Evolutionary conservation across 139 green algal species (phyloP).

Genomic region (Chloropicon primus): DNA sequence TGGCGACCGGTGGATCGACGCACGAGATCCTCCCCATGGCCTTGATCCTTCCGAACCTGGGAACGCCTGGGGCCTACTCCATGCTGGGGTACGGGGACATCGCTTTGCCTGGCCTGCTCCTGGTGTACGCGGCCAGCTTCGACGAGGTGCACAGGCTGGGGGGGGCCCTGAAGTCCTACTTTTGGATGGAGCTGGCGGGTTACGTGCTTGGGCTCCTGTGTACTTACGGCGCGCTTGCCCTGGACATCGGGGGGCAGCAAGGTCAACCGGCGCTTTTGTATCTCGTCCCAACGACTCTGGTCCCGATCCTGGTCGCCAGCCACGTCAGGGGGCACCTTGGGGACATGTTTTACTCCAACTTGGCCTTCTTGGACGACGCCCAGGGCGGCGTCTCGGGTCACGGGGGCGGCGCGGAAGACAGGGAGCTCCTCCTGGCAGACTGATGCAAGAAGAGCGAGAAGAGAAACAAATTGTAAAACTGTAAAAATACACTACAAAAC

Average conservation of each 20-base stretch:
- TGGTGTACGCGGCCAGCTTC: slow-evolving; percentile 22
- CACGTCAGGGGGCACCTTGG: slow-evolving; percentile 30
- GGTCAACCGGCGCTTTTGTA: slow-evolving; percentile 91
- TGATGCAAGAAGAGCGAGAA: no score
- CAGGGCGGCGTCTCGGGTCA: no score
- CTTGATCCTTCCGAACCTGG: slow-evolving; percentile 53
- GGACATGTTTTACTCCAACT: slow-evolving; percentile 19
- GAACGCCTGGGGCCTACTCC: slow-evolving; percentile 15
- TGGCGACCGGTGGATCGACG: slow-evolving; percentile 26
- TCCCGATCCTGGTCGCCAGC: slow-evolving; percentile 26
- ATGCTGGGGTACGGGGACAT: slow-evolving; percentile 62
- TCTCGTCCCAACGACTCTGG: slow-evolving; percentile 75
- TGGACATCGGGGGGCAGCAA: slow-evolving; percentile 25
- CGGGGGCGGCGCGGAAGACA: no score
- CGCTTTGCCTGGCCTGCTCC: slow-evolving; percentile 64
- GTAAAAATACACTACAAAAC: no score
- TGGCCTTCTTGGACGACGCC: neutral
- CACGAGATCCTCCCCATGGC: slow-evolving; percentile 65
- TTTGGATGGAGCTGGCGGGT: slow-evolving; percentile 21
- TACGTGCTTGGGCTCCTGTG: slow-evolving; percentile 63
- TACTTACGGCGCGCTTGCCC: slow-evolving; percentile 66
- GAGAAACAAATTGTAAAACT: no score
- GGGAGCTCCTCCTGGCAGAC: no score
- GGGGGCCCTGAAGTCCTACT: slow-evolving; percentile 25
- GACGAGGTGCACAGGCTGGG: slow-evolving; percentile 14